Evolutionary conservation across 169 alveolate species (phyloP).

Genomic region (Theileria annulata): DNA sequence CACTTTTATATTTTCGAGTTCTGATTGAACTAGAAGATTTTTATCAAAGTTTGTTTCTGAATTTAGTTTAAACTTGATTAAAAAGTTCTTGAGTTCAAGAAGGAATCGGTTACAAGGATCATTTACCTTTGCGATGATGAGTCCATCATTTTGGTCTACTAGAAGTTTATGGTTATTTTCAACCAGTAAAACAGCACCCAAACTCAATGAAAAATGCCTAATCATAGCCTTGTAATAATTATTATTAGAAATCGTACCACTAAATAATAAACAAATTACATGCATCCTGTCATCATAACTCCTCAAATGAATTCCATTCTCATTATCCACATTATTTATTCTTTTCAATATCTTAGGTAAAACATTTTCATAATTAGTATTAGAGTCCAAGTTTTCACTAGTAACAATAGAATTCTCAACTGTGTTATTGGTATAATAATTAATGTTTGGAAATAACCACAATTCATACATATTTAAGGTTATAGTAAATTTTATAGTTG

Average conservation of each 20-base stretch:
- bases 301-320: background rate
- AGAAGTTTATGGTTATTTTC: conserved; percentile 3
- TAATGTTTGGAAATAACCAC: background rate
- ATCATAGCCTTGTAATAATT: background rate
- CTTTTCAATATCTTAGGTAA: background rate
- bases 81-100: background rate
- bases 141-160: conserved; percentile 9
- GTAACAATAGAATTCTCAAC: background rate
- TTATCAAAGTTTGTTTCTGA: background rate
- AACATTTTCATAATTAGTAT: background rate
- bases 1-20: conserved; percentile 1
- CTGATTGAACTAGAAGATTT: conserved; percentile 7
- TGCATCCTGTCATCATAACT: conserved; percentile 7
- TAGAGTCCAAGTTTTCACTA: no score
- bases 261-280: background rate
- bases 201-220: background rate
- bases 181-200: background rate
- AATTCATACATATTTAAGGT: conserved; percentile 5
- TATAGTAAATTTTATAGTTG: background rate
- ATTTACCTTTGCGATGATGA: background rate
- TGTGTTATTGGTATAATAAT: background rate
- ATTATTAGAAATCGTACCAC: conserved; percentile 5
- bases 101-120: conserved; percentile 14
- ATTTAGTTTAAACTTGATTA: conserved; percentile 7
- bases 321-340: background rate